These are phyloP conservation scores for Eudorina sp. DNA, from an alignment of 139 green algal genomes.

Conservation along the genomic window DNA sequence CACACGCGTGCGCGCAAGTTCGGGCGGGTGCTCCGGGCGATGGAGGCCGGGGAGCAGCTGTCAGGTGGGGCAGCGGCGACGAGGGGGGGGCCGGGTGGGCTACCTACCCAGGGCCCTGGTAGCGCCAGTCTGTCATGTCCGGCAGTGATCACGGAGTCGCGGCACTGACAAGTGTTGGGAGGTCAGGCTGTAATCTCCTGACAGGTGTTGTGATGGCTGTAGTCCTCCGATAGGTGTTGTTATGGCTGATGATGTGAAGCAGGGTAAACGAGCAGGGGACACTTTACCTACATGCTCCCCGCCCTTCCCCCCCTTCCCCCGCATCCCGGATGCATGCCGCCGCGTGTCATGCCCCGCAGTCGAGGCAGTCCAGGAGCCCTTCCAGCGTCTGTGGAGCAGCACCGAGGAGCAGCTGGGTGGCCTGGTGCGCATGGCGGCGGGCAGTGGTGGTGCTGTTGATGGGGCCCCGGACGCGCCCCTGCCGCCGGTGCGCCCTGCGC, in stretches of 20 bases:
- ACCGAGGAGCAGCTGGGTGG: slow-evolving; percentile 20
- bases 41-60: slow-evolving; percentile 20
- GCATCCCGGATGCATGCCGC: no score
- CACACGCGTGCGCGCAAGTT: slow-evolving; percentile 13
- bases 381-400: slow-evolving; percentile 28
- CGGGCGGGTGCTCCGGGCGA: neutral
- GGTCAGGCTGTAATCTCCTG: no score
- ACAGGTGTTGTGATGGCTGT: no score
- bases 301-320: neutral
- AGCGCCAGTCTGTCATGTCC: no score
- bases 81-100: neutral
- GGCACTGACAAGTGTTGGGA: no score
- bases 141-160: no score
- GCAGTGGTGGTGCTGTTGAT: neutral
- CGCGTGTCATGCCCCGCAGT: neutral
- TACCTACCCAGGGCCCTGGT: no score
- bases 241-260: no score
- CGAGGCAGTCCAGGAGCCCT: neutral
- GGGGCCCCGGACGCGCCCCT: neutral
- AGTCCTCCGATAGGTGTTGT: no score
- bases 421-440: slow-evolving; percentile 18
- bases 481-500: neutral
- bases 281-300: no score
- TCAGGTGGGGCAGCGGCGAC: neutral
- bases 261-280: no score